These are phyloP conservation scores for Bisporella sp. DNA, from an alignment of 2,329 filamentous ascomycete species.

Conservation along the genomic window DNA sequence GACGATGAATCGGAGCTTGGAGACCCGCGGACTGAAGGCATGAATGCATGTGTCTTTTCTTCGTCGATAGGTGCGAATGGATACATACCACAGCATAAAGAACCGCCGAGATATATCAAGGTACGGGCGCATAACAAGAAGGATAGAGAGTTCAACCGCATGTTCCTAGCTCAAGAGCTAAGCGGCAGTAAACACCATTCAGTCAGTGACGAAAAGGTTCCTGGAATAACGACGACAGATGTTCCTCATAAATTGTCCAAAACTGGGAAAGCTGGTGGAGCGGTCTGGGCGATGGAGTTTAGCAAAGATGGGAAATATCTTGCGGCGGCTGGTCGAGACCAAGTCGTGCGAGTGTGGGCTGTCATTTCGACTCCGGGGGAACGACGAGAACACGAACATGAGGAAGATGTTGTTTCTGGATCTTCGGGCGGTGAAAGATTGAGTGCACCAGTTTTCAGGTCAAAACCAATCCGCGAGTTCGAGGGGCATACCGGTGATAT, in stretches of 20 bases:
- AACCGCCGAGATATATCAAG: constrained; percentile 85
- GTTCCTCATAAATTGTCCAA: constrained; percentile 15
- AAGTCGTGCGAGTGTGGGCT: constrained; percentile 78
- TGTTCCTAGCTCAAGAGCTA: constrained; percentile 93
- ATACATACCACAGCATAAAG: constrained; percentile 80
- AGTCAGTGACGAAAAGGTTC: constrained; percentile 24
- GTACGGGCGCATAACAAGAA: constrained; percentile 78
- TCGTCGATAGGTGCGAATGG: constrained; percentile 62
- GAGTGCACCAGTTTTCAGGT: constrained; percentile 84
- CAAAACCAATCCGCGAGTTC: constrained; percentile 73
- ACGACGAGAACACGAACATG: constrained; percentile 63
- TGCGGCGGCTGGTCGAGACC: constrained; percentile 87
- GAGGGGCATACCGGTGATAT: constrained; percentile 79
- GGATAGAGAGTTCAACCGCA: constrained; percentile 70
- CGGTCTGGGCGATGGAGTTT: constrained; percentile 89
- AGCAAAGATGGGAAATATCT: constrained; percentile 87
- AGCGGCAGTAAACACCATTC: constrained; percentile 42
- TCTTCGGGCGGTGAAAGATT: constrained; percentile 54
- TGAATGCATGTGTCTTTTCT: constrained; percentile 76
- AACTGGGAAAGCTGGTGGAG: constrained; percentile 40
- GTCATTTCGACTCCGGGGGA: constrained; percentile 81
- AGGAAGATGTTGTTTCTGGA: constrained; percentile 45
- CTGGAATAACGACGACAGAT: constrained; percentile 17
- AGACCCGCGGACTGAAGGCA: constrained; percentile 65
- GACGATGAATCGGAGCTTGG: constrained; percentile 65